These are phyloP conservation scores for Pythium sukuiense DNA, from an alignment of 352 stramenopile genomes.

Conservation along the genomic window DNA sequence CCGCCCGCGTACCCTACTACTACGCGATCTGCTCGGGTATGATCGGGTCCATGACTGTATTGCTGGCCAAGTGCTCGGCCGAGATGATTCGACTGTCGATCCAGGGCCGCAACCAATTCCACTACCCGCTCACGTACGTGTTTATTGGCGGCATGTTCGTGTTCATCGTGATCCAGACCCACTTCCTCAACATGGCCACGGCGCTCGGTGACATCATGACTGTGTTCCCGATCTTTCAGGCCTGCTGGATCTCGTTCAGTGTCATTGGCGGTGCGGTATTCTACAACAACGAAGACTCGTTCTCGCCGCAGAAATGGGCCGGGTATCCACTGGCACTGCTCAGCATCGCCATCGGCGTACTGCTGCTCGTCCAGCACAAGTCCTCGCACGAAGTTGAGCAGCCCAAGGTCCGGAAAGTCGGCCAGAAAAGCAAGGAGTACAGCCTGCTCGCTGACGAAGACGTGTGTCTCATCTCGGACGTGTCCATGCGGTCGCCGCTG, in stretches of 20 bases:
- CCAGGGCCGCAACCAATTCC: slow-evolving; percentile 86
- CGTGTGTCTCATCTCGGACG: slow-evolving; percentile 59
- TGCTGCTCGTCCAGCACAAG: slow-evolving; percentile 69
- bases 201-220: slow-evolving; percentile 87
- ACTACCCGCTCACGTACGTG: slow-evolving; percentile 82
- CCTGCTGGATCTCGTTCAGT: slow-evolving; percentile 88
- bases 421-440: slow-evolving; percentile 33
- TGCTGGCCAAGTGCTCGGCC: slow-evolving; percentile 84
- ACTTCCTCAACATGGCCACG: slow-evolving; percentile 88
- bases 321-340: slow-evolving; percentile 77
- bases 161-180: slow-evolving; percentile 84
- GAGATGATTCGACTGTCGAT: slow-evolving; percentile 85
- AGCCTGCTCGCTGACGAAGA: slow-evolving; percentile 45
- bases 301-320: slow-evolving; percentile 55
- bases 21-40: slow-evolving; percentile 88
- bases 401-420: not conserved
- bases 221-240: slow-evolving; percentile 88
- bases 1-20: slow-evolving; percentile 74
- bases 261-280: slow-evolving; percentile 84
- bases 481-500: slow-evolving; percentile 65
- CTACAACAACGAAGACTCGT: slow-evolving; percentile 71
- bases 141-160: slow-evolving; percentile 87
- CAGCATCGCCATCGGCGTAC: slow-evolving; percentile 66
- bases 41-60: slow-evolving; percentile 79
- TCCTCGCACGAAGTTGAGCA: slow-evolving; percentile 18